Conservation (phyloP, 352 stramenopile genomes). For the Phytopythium vexans region DNA sequence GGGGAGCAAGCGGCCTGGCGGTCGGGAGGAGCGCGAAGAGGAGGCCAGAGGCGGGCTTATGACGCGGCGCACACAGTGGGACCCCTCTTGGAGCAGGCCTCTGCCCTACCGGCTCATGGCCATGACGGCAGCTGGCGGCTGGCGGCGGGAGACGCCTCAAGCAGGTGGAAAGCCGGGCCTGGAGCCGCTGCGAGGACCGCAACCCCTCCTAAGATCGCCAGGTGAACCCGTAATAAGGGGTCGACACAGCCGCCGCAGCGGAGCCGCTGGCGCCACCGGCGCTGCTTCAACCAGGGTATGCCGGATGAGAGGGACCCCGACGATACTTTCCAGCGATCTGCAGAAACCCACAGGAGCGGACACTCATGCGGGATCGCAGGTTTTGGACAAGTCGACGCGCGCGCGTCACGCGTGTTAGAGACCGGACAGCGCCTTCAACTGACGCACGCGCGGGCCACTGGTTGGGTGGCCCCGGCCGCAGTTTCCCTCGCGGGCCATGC, state of each 20-base stretch:
- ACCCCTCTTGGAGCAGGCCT: background rate
- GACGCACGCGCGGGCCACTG: background rate
- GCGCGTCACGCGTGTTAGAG: background rate
- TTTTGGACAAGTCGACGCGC: too few species aligned
- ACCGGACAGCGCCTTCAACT: slow-evolving; percentile 6
- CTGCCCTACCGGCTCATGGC: background rate
- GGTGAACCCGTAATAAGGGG: too few species aligned
- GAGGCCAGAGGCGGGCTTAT: slow-evolving; percentile 1
- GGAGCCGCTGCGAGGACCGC: background rate
- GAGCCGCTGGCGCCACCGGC: too few species aligned
- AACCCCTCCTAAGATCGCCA: background rate
- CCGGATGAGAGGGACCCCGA: too few species aligned
- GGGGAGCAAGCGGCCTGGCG: background rate
- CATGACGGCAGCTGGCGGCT: background rate
- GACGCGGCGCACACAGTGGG: slow-evolving; percentile 1
- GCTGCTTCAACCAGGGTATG: too few species aligned
- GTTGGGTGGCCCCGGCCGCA: background rate
- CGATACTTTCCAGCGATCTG: too few species aligned
- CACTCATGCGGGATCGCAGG: too few species aligned
- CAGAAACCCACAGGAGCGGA: too few species aligned
- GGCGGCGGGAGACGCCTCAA: background rate
- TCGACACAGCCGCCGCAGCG: too few species aligned
- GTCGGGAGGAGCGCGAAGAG: background rate
- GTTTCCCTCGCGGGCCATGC: background rate
- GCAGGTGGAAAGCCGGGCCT: background rate